Evolutionary conservation across 306 rosid species (phyloP).

Genomic region (Trifolium repens): DNA sequence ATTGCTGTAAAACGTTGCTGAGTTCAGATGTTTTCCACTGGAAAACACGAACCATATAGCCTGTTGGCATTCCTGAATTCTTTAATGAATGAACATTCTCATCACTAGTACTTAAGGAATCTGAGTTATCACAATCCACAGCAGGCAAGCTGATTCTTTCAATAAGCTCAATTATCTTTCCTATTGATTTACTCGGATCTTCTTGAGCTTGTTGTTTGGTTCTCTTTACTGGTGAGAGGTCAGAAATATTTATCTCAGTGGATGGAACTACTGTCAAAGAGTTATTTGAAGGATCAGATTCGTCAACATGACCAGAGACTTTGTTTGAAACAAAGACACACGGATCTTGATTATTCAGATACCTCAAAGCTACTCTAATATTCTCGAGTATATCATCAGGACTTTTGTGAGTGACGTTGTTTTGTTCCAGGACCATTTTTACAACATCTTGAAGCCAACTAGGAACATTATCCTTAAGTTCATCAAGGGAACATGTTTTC

Average conservation of each 20-base stretch:
- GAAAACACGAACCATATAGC: slow-evolving; percentile 80
- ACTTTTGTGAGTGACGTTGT: slow-evolving; percentile 49
- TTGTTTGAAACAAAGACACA: slow-evolving; percentile 36
- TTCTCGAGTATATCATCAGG: slow-evolving; percentile 53
- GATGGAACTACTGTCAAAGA: slow-evolving; percentile 41
- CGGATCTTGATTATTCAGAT: slow-evolving; percentile 38
- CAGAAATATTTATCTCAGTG: slow-evolving; percentile 40
- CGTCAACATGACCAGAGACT: slow-evolving; percentile 45
- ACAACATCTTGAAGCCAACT: slow-evolving; percentile 66
- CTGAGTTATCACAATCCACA: slow-evolving; percentile 50
- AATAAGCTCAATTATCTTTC: slow-evolving; percentile 79
- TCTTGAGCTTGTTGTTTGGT: slow-evolving; percentile 45
- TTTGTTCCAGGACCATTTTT: slow-evolving; percentile 64
- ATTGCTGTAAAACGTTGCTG: slow-evolving; percentile 55
- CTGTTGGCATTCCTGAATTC: slow-evolving; percentile 57
- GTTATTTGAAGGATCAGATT: slow-evolving; percentile 38
- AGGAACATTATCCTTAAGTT: slow-evolving; percentile 49
- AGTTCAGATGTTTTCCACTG: slow-evolving; percentile 91
- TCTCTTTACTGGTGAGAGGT: slow-evolving; percentile 37
- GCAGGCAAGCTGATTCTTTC: slow-evolving; percentile 73
- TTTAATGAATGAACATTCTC: no score
- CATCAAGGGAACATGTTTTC: slow-evolving; percentile 43
- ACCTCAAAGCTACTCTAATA: slow-evolving; percentile 57
- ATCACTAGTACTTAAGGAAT: slow-evolving; percentile 46
- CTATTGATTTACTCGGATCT: slow-evolving; percentile 56